Evolutionary conservation across 2,329 filamentous ascomycete species (phyloP).

Genomic region (Parascedosporium putredinis): DNA sequence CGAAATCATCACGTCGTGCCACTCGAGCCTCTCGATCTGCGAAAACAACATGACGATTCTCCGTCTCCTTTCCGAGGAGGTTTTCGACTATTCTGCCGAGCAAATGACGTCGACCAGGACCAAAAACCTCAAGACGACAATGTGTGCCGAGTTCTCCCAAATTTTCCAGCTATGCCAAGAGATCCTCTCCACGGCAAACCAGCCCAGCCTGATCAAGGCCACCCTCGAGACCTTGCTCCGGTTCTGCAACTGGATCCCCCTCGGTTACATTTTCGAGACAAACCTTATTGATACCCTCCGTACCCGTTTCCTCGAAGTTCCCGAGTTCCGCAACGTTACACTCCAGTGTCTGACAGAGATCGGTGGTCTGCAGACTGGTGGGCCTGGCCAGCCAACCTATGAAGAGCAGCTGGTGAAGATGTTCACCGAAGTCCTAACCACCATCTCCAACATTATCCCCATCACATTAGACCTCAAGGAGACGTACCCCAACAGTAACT

Average conservation of each 20-base stretch:
- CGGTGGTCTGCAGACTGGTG: constrained; percentile 79
- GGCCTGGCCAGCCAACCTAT: constrained; percentile 59
- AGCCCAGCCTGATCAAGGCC: constrained; percentile 85
- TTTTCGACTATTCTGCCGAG: constrained; percentile 97
- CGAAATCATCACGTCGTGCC: constrained; percentile 94
- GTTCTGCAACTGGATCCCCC: constrained; percentile 97
- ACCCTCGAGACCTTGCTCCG: constrained; percentile 90
- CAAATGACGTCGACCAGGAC: constrained; percentile 99
- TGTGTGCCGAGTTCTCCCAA: constrained; percentile 97
- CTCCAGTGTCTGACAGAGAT: constrained; percentile 97
- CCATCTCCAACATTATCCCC: constrained; percentile 88
- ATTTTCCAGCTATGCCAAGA: constrained; percentile 98
- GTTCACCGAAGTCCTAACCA: constrained; percentile 94
- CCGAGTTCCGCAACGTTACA: constrained; percentile 93
- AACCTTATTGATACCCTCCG: constrained; percentile 89
- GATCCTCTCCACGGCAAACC: constrained; percentile 80
- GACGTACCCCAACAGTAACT: constrained; percentile 85
- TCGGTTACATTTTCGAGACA: constrained; percentile 98
- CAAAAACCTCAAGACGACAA: constrained; percentile 91
- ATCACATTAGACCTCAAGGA: constrained; percentile 80
- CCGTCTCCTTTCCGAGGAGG: constrained; percentile 88
- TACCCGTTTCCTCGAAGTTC: constrained; percentile 82
- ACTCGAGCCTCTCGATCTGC: constrained; percentile 91
- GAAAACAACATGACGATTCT: constrained; percentile 99
- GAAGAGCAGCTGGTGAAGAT: constrained; percentile 95